These are phyloP conservation scores for Carex myosuroides DNA, from an alignment of 176 grass and related monocot species.

Conservation along the genomic window DNA sequence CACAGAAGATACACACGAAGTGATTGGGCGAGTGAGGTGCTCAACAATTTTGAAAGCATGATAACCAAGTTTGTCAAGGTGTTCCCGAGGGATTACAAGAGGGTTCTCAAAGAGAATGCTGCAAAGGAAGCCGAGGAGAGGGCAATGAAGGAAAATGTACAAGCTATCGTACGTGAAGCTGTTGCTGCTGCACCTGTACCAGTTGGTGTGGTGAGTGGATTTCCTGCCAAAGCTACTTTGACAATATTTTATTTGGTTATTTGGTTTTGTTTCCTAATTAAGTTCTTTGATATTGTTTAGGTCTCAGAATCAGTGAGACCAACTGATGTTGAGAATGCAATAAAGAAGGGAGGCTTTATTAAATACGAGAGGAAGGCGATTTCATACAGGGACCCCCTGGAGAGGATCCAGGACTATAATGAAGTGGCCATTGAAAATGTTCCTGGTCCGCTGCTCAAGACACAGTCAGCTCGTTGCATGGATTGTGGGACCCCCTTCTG, in stretches of 20 bases:
- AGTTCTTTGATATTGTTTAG: conserved; percentile 31
- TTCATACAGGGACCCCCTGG: conserved; percentile 74
- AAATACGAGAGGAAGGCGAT: conserved; percentile 74
- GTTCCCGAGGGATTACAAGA: conserved; percentile 90
- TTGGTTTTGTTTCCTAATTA: conserved; percentile 18
- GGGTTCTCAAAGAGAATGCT: conserved; percentile 61
- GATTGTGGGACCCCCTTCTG: conserved; percentile 99
- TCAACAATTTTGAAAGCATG: conserved; percentile 64
- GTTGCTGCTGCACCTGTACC: conserved; percentile 33
- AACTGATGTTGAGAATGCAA: conserved; percentile 51
- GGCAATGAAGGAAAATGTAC: conserved; percentile 25
- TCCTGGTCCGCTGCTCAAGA: conserved; percentile 73
- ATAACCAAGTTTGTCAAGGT: conserved; percentile 92
- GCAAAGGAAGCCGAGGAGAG: conserved; percentile 35
- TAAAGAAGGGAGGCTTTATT: conserved; percentile 78
- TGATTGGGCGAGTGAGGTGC: conserved; percentile 58
- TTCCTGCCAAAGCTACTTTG: neutral
- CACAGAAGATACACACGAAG: conserved; percentile 72
- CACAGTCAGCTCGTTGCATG: conserved; percentile 98
- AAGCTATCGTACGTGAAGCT: conserved; percentile 40
- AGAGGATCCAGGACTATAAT: conserved; percentile 68
- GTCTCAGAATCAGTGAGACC: conserved; percentile 38
- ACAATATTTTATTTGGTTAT: neutral
- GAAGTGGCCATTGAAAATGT: conserved; percentile 91
- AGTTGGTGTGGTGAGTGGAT: neutral